Conservation (phyloP, 768 basidiomycete species). For the Pleurotus platypus region DNA sequence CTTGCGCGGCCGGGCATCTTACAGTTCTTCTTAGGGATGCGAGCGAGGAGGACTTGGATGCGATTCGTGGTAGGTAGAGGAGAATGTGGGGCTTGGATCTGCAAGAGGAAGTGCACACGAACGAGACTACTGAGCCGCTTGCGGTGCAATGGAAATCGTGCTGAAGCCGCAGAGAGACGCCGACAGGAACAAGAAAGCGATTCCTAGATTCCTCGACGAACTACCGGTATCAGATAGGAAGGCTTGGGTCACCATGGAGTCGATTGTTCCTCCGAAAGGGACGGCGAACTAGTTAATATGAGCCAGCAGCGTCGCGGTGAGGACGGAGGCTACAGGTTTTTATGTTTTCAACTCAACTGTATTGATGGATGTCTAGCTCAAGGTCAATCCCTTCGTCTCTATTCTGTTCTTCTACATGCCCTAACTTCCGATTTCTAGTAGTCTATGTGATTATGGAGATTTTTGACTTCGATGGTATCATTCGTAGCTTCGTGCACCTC, state of each 20-base stretch:
- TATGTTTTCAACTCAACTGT: constrained; percentile 18
- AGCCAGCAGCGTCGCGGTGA: constrained; percentile 54
- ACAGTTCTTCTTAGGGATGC: constrained; percentile 59
- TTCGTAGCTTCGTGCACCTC: background rate
- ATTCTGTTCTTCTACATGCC: background rate
- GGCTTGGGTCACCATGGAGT: constrained; percentile 95
- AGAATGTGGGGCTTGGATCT: constrained; percentile 82
- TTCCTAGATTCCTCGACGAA: constrained; percentile 69
- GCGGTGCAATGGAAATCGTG: constrained; percentile 64
- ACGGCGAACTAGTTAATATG: constrained; percentile 74
- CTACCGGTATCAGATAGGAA: constrained; percentile 60
- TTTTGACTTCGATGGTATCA: background rate
- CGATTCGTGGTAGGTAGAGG: constrained; percentile 78
- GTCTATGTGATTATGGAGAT: too few relatives aligned
- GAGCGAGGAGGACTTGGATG: constrained; percentile 37
- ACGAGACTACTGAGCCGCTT: constrained; percentile 26
- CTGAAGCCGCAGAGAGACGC: constrained; percentile 97
- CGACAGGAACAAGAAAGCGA: constrained; percentile 84
- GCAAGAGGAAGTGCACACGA: constrained; percentile 27
- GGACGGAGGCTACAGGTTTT: constrained; percentile 40
- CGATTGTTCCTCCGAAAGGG: constrained; percentile 76
- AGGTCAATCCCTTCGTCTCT: background rate
- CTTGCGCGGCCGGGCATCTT: constrained; percentile 71
- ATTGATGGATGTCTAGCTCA: constrained; percentile 43
- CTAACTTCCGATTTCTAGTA: background rate